Evolutionary conservation across 2,329 filamentous ascomycete genomes (phyloP).

Genomic region (Penicillium sp.): DNA sequence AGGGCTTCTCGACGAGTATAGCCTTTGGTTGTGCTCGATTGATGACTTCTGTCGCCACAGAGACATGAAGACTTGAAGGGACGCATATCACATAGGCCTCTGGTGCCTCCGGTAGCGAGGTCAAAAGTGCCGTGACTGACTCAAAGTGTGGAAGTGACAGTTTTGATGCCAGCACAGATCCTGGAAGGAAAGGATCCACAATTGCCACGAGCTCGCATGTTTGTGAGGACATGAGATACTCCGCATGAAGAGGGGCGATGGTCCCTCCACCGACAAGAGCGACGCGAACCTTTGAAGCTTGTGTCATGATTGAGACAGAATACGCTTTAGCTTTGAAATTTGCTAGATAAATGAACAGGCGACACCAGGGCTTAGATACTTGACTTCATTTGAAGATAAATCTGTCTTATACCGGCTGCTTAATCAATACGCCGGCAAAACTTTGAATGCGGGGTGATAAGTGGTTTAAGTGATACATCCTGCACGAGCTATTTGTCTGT

Average conservation of each 20-base stretch:
- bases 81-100: conserved; percentile 12
- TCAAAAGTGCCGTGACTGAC: neutral
- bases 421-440: no score
- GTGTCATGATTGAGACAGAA: neutral
- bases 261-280: conserved; percentile 15
- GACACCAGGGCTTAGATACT: no score
- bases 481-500: no score
- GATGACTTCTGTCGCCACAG: conserved; percentile 1
- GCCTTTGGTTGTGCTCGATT: neutral
- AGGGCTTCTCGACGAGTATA: conserved; percentile 8
- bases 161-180: neutral
- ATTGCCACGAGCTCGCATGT: conserved; percentile 3
- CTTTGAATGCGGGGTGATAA: no score
- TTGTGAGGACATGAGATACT: conserved; percentile 8
- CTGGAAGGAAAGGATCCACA: conserved; percentile 6
- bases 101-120: neutral
- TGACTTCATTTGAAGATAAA: no score
- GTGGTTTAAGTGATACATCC: no score
- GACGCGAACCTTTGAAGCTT: conserved; percentile 2
- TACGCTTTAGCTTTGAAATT: neutral
- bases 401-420: no score
- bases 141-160: neutral
- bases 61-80: conserved; percentile 7
- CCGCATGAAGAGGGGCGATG: conserved; percentile 13
- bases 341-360: no score